phyloP scores from a whole-genome alignment of 805 yeast species.

The Yarrowia sp. region DNA sequence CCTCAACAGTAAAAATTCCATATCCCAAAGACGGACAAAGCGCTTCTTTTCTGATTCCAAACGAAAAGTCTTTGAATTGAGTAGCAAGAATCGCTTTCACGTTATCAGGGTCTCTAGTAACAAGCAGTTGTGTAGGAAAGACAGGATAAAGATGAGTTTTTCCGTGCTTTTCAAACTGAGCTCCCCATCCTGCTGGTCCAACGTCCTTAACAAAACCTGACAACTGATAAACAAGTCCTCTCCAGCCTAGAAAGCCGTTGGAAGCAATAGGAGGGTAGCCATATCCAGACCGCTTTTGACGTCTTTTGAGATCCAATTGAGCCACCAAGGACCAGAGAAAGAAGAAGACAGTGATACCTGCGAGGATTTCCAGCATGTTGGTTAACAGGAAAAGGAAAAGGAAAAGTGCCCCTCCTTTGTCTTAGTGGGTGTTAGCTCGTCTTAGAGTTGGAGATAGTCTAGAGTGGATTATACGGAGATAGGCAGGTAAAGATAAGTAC shows the following conservation, averaged over 20 bases:
- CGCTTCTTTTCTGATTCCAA: constrained; percentile 35
- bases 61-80: constrained; percentile 36
- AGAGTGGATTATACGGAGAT: no score
- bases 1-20: constrained; percentile 42
- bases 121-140: not conserved
- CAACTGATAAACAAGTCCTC: not conserved
- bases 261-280: not conserved
- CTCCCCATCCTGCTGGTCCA: not conserved
- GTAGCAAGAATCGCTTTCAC: constrained; percentile 39
- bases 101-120: constrained; percentile 39
- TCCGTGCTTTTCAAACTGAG: not conserved
- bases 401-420: not conserved
- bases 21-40: constrained; percentile 38
- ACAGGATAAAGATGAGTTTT: not conserved
- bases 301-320: not conserved
- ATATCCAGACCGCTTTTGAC: not conserved
- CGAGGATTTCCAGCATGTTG: not conserved
- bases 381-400: not conserved
- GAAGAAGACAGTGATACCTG: not conserved
- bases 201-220: not conserved
- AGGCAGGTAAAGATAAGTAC: no score
- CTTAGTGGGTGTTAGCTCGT: not conserved
- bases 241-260: constrained; percentile 11
- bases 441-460: not conserved
- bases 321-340: not conserved